Evolutionary conservation across 306 rosid species (phyloP).

Genomic region (Purshia tridentata): DNA sequence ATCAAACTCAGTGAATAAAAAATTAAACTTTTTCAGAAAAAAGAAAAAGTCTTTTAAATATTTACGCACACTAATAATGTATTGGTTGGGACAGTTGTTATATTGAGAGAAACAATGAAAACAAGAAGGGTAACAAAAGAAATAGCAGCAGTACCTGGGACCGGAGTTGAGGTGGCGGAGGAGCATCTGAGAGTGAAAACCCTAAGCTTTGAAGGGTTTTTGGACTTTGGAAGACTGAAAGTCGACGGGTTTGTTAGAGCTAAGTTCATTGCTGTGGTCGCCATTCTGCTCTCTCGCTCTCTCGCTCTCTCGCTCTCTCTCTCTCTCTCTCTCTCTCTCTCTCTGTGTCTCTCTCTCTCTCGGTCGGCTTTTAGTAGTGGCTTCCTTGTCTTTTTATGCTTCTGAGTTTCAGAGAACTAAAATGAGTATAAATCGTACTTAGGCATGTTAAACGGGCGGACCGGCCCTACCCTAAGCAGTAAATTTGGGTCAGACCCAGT

Average conservation of each 20-base stretch:
- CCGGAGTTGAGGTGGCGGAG: conserved; percentile 3
- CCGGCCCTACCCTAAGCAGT: too few relatives aligned
- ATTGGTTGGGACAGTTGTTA: not conserved
- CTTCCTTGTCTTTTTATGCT: not conserved
- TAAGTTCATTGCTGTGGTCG: conserved; percentile 16
- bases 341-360: too few relatives aligned
- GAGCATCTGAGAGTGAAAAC: conserved; percentile 31
- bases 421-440: too few relatives aligned
- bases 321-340: not conserved
- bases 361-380: not conserved
- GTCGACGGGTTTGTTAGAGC: conserved; percentile 1
- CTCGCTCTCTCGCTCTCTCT: not conserved
- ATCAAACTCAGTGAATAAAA: too few relatives aligned
- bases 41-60: not conserved
- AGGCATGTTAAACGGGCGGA: too few relatives aligned
- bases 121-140: not conserved
- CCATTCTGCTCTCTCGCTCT: conserved; percentile 1
- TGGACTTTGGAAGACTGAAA: not conserved
- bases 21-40: not conserved
- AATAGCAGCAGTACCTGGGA: conserved; percentile 15
- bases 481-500: too few relatives aligned
- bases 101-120: not conserved
- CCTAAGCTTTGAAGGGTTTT: conserved; percentile 7
- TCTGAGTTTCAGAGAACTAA: too few relatives aligned
- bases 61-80: not conserved